A percentile compares a stretch with the other conserved stretches of the same genome.
Evolutionary conservation across 1,139 yeast genomes (phyloP).

Genomic region (Martiniozyma asiatica): DNA sequence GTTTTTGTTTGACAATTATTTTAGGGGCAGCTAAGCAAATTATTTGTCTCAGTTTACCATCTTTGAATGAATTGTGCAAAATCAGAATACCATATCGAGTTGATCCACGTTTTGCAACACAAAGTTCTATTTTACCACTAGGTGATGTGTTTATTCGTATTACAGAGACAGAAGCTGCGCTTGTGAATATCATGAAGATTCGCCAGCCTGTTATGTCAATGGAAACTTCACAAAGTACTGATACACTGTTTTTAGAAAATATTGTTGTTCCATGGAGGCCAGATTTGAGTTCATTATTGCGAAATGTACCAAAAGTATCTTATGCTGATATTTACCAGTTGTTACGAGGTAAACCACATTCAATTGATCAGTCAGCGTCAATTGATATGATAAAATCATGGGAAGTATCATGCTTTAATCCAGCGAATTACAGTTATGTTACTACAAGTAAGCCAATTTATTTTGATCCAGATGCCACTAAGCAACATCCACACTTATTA

Average conservation of each 20-base stretch:
- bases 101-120: slow-evolving; percentile 28
- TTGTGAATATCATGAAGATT: slow-evolving; percentile 31
- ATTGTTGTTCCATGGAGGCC: slow-evolving; percentile 71
- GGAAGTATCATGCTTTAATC: slow-evolving; percentile 34
- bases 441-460: slow-evolving; percentile 19
- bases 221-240: slow-evolving; percentile 24
- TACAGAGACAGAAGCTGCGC: slow-evolving; percentile 43
- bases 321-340: slow-evolving; percentile 46
- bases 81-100: slow-evolving; percentile 28
- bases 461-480: slow-evolving; percentile 21
- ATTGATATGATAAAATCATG: slow-evolving; percentile 47
- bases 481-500: slow-evolving; percentile 17
- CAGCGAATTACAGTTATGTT: slow-evolving; percentile 23
- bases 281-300: slow-evolving; percentile 73
- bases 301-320: slow-evolving; percentile 41
- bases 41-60: slow-evolving; percentile 38
- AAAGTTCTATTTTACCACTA: slow-evolving; percentile 42
- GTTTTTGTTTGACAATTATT: slow-evolving; percentile 19
- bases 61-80: slow-evolving; percentile 35
- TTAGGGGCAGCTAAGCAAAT: slow-evolving; percentile 27
- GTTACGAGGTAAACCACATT: slow-evolving; percentile 46
- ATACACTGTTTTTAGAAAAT: slow-evolving; percentile 46
- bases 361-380: slow-evolving; percentile 26
- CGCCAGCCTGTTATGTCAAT: slow-evolving; percentile 23
- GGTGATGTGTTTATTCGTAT: slow-evolving; percentile 67